Base-by-base conservation (phyloP, 495 filamentous ascomycete genomes). In the Aspergillus cavernicola region DNA sequence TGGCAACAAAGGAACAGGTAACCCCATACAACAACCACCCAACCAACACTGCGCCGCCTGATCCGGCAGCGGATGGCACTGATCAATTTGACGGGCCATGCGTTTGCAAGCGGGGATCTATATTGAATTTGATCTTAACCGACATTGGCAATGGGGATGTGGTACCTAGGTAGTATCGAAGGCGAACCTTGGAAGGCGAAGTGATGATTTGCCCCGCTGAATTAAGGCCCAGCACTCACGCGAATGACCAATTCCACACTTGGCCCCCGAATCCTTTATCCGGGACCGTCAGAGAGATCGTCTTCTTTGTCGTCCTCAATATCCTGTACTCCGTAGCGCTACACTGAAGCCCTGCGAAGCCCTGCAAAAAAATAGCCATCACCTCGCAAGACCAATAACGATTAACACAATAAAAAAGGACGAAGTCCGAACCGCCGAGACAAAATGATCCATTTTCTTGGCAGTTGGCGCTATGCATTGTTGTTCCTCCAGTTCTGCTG, bases 231-330 rank as follows among this genome's bases (percentile, higher is more conserved):
- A 28, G 24, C 24, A 28, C 9, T 28, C 9, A n/a, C 24, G 9
- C 23, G 11, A 36, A 15, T 22, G 32, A 32, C 45, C 45, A 15
- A 24, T 10, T 1, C n/a, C 26, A 35, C 23, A 43, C 38, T 52
- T 52, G 39, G 50, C 36, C 50, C 47, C 50, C 49, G 37, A 52
- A 52, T 52, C 49, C 49, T 52, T 52, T 52, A 15, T 23, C 28
- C 35, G 38, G 22, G 19, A 31, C 11, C 29, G 35, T 47, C 31
- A 28, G 13, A 9, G 24, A 46, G 11, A 40, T 40, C n/a, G 19
- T 40, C 37, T 13, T 20, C 19, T 40, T 40, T 40, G 37, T 40
- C 20, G 2, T 16, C 37, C 6, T 40, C 16, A 28, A 28, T 4
- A 4, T 28, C n/a, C n/a, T n/a, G n/a, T n/a, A n/a, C n/a, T n/a